Evolutionary conservation across 1,139 yeast genomes (phyloP), one percentile per base, ranked within the genome.

Genomic region (Magnusiomyces sp.): DNA sequence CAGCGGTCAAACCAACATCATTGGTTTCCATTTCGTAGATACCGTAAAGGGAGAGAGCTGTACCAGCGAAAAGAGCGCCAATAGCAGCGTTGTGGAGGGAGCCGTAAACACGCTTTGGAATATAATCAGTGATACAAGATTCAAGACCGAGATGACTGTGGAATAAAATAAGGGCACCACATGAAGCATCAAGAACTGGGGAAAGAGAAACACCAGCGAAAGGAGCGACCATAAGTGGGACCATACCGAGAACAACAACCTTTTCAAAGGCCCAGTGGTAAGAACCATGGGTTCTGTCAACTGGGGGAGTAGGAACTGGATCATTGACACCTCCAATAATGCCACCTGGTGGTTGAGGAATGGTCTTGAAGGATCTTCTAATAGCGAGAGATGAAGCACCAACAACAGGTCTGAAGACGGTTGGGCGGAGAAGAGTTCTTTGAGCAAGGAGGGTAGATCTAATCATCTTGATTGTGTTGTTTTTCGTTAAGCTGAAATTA

Each of bases 201-300:
- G 73, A 63, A 49, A 81, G 71, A 17, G 75, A 71, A 10, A 81
- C 77, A 14, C 85, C 81, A 33, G 82, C 76, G 55, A 89, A 78
- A 6, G 97, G 96, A 2, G 83, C 71, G 52, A 81, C 70, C 5
- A 80, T 70, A 55, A 90, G 71, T 23, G 97, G 97, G n/a, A 86
- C 74, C 63, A 89, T 67, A 1, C 83, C 77, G 20, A 81, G 67
- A 7, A 90, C 76, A 13, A 85, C 71, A 5, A 78, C 61, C 59
- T 89, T 77, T 67, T 90, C 97, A 61, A 83, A 80, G 13, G 88
- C 71, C 96, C 96, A 89, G 72, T 89, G 97, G 65, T 79, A 81
- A 3, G 95, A 81, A 32, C 97, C 97, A 62, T 86, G 90, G 57
- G 74, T 67, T 60, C 74, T 72, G 62, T 77, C 74, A 1, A 82